Percentiles rank a stretch among this genome's conserved stretches.
Conservation (phyloP, 1,284 basidiomycete species). For the Phenoliferia sp. region DNA sequence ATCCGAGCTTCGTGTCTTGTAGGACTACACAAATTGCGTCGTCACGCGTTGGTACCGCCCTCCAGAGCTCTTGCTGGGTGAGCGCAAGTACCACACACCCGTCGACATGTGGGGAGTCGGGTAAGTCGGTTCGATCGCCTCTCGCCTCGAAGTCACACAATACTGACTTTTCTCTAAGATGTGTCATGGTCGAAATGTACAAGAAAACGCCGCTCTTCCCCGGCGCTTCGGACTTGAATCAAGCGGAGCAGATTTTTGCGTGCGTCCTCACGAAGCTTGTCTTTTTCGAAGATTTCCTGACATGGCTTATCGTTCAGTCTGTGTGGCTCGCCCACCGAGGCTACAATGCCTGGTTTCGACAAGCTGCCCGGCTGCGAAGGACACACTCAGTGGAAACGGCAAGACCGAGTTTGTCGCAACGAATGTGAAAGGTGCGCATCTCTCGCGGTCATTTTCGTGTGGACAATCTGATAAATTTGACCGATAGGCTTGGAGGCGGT, state of each 20-base stretch:
- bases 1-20: neutral
- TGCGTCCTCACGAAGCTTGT: constrained; percentile 63
- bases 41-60: constrained; percentile 99
- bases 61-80: constrained; percentile 87
- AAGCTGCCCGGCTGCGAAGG: constrained; percentile 72
- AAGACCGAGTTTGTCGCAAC: neutral
- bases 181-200: constrained; percentile 96
- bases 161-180: constrained; percentile 48
- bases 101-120: constrained; percentile 99
- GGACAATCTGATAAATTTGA: neutral
- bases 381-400: constrained; percentile 31
- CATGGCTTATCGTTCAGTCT: neutral
- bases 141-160: neutral
- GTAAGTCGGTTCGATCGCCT: constrained; percentile 47
- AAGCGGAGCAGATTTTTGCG: constrained; percentile 81
- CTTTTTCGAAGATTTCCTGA: neutral
- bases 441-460: neutral
- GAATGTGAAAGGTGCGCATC: constrained; percentile 3
- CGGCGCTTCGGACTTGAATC: constrained; percentile 82
- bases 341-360: constrained; percentile 20
- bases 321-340: constrained; percentile 20
- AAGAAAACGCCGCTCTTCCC: constrained; percentile 78
- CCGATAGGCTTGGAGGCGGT: constrained; percentile 12
- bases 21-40: constrained; percentile 89
- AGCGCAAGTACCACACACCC: constrained; percentile 80